Conservation (phyloP, 2,329 filamentous ascomycete species). For the Xylariaceae sp. region DNA sequence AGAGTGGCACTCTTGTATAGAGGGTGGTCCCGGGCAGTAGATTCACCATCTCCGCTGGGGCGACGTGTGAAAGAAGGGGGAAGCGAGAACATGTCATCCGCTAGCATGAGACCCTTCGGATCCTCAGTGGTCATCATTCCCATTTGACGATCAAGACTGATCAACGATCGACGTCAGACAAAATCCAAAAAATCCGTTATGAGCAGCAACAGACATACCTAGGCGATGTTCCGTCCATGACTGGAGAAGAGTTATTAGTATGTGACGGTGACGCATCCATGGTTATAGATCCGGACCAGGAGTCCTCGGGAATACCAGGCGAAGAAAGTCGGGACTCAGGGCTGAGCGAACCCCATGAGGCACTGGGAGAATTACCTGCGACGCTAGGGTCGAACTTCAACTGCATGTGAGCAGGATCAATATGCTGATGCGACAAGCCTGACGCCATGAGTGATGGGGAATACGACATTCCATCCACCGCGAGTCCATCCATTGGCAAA, state of each 20-base stretch:
- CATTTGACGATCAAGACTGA: slow-evolving; percentile 38
- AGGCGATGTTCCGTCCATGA: slow-evolving; percentile 48
- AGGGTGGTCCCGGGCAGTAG: slow-evolving; percentile 58
- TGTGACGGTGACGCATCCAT: slow-evolving; percentile 41
- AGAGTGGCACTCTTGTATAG: slow-evolving; percentile 66
- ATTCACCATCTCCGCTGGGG: slow-evolving; percentile 50
- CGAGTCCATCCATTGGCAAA: slow-evolving; percentile 42
- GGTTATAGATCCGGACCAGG: slow-evolving; percentile 37
- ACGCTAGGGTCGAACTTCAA: slow-evolving; percentile 49
- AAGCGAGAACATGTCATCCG: slow-evolving; percentile 36
- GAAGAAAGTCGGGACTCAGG: slow-evolving; percentile 51
- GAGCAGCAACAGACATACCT: slow-evolving; percentile 42
- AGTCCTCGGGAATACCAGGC: slow-evolving; percentile 46
- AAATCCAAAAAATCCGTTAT: slow-evolving; percentile 13
- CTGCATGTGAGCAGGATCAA: slow-evolving; percentile 54
- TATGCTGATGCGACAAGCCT: slow-evolving; percentile 49
- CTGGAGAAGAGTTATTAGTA: slow-evolving; percentile 46
- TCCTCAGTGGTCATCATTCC: slow-evolving; percentile 37
- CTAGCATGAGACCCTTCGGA: slow-evolving; percentile 33
- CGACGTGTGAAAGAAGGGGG: slow-evolving; percentile 45
- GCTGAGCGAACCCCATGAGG: slow-evolving; percentile 49
- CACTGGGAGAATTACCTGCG: slow-evolving; percentile 46
- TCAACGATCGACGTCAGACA: slow-evolving; percentile 30
- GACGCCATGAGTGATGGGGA: slow-evolving; percentile 37
- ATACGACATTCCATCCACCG: slow-evolving; percentile 41